phyloP scores from a whole-genome alignment of 129 eudicot species.

The Saposhnikovia divaricata region DNA sequence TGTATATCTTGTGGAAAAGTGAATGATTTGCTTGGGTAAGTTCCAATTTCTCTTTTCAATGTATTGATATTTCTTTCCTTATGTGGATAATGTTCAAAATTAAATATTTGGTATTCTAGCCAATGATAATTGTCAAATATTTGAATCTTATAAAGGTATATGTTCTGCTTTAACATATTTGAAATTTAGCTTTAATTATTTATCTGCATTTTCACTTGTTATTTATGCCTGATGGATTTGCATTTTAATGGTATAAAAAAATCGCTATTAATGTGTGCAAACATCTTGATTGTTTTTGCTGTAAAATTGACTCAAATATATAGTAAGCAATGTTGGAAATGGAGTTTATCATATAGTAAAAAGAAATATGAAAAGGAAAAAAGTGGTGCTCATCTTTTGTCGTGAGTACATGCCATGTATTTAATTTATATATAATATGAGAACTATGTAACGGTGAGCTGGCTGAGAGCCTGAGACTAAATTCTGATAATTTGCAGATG shows the following conservation, averaged over 20 bases:
- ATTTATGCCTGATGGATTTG: not conserved
- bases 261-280: not conserved
- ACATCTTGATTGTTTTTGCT: not conserved
- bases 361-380: not conserved
- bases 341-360: not conserved
- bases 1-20: conserved; percentile 82
- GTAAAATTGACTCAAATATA: not conserved
- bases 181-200: not conserved
- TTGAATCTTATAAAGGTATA: not conserved
- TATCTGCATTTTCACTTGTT: not conserved
- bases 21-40: conserved; percentile 78
- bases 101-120: not conserved
- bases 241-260: not conserved
- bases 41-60: not conserved
- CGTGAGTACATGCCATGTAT: not conserved
- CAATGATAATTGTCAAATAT: not conserved
- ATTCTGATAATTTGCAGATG: conserved; percentile 47
- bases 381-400: not conserved
- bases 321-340: not conserved
- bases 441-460: not conserved
- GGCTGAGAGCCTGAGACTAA: not conserved
- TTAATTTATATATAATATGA: not conserved
- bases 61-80: not conserved
- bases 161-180: not conserved
- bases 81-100: not conserved